A percentile compares a stretch with the other conserved stretches of the same genome.
Evolutionary conservation across 495 filamentous ascomycete genomes (phyloP).

Genomic region (Daldinia childiae): DNA sequence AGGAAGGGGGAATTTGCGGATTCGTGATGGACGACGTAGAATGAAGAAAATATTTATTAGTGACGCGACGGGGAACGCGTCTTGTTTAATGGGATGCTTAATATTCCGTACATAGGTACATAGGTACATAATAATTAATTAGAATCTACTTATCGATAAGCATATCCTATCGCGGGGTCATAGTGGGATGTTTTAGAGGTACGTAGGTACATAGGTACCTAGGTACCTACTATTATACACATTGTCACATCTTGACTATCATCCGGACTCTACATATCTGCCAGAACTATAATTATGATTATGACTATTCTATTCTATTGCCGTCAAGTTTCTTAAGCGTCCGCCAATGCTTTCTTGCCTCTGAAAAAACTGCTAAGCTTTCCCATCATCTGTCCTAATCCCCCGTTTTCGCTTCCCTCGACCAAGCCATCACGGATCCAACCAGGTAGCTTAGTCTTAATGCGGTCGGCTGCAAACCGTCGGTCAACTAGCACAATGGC

Average conservation of each 20-base stretch:
- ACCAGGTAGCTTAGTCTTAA: constrained; percentile 80
- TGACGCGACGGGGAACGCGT: constrained; percentile 36
- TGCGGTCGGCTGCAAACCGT: constrained; percentile 73
- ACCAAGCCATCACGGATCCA: constrained; percentile 81
- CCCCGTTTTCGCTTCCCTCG: constrained; percentile 55
- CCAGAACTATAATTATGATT: background rate
- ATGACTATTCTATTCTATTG: background rate
- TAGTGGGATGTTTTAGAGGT: background rate
- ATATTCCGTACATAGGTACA: no score
- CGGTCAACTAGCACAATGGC: constrained; percentile 86
- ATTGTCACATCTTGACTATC: background rate
- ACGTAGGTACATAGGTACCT: background rate
- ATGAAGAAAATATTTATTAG: constrained; percentile 16
- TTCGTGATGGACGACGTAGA: background rate
- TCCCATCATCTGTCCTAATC: constrained; percentile 63
- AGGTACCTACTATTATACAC: no score
- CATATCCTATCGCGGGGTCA: background rate
- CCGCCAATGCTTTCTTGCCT: constrained; percentile 46
- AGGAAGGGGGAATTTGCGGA: background rate
- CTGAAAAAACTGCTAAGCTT: constrained; percentile 66
- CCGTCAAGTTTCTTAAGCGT: background rate
- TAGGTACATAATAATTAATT: no score
- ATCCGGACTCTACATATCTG: background rate
- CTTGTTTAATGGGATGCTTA: constrained; percentile 16
- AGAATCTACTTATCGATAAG: background rate